Conservation (phyloP, 2,329 filamentous ascomycete genomes). For the Didymella sp. region DNA sequence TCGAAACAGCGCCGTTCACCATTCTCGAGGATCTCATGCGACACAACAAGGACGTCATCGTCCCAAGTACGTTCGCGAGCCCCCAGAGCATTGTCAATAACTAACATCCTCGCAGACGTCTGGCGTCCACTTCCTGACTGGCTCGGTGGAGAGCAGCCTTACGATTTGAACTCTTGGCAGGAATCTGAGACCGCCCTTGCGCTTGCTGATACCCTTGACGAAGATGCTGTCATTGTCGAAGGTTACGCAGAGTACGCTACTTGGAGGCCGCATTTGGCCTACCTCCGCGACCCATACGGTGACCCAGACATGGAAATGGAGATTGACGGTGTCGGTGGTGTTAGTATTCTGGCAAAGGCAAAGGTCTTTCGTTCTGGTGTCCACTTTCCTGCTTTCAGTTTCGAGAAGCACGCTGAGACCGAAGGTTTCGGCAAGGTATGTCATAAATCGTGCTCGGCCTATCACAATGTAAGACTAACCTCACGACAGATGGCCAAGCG, state of each 20-base stretch:
- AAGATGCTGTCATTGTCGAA: conserved; percentile 98
- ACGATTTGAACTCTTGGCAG: conserved; percentile 98
- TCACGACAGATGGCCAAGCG: conserved; percentile 86
- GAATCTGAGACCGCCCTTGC: conserved; percentile 96
- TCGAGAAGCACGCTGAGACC: conserved; percentile 97
- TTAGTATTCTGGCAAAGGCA: conserved; percentile 96
- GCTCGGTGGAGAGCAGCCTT: conserved; percentile 97
- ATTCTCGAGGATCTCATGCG: conserved; percentile 98
- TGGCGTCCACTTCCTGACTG: conserved; percentile 99
- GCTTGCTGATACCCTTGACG: conserved; percentile 91
- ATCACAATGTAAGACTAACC: conserved; percentile 32
- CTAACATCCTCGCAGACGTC: conserved; percentile 63
- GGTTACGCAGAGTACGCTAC: conserved; percentile 99
- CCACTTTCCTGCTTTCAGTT: conserved; percentile 97
- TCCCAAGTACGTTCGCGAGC: conserved; percentile 77
- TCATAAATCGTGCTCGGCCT: not conserved
- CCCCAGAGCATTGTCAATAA: conserved; percentile 23
- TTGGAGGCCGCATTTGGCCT: conserved; percentile 95
- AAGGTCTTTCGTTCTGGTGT: conserved; percentile 93
- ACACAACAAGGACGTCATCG: conserved; percentile 98
- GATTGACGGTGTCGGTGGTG: conserved; percentile 95
- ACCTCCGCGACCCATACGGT: conserved; percentile 93
- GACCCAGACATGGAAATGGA: conserved; percentile 99
- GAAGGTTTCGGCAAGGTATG: conserved; percentile 97
- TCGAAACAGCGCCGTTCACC: conserved; percentile 95